phyloP scores from a whole-genome alignment of 345 rosid species.

The Brassica cretica region DNA sequence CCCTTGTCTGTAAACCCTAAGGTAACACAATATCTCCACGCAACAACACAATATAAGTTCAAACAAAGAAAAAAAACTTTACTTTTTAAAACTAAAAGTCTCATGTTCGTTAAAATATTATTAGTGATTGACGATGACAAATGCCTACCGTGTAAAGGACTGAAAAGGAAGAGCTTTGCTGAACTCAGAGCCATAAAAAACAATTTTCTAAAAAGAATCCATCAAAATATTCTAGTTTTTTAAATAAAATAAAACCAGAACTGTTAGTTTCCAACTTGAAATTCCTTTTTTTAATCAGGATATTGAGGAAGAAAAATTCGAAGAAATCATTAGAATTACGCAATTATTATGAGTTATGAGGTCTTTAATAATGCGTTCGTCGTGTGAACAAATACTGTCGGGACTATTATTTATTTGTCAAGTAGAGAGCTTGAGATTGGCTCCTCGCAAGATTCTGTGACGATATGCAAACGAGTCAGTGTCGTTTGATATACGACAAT shows the following conservation, averaged over 20 bases:
- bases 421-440: not conserved
- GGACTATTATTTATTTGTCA: not conserved
- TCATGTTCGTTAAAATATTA: too few species aligned
- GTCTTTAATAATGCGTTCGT: constrained; percentile 29
- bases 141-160: constrained; percentile 42
- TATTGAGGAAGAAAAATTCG: not conserved
- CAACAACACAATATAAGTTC: not conserved
- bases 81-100: too few species aligned
- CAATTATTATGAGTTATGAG: constrained; percentile 27
- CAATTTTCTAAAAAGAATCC: constrained; percentile 10
- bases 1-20: constrained; percentile 38
- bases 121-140: constrained; percentile 19
- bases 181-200: constrained; percentile 41
- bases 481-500: constrained; percentile 35
- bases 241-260: not conserved
- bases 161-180: constrained; percentile 27
- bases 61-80: not conserved
- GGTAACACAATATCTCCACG: not conserved
- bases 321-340: constrained; percentile 24
- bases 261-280: not conserved
- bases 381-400: constrained; percentile 40
- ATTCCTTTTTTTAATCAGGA: not conserved
- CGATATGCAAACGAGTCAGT: constrained; percentile 28
- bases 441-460: constrained; percentile 13
- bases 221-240: not conserved